A percentile compares a stretch with the other conserved stretches of the same genome.
These are phyloP conservation scores for Phaeosphaeriaceae sp. DNA, from an alignment of 2,329 filamentous ascomycete genomes.

Conservation along the genomic window DNA sequence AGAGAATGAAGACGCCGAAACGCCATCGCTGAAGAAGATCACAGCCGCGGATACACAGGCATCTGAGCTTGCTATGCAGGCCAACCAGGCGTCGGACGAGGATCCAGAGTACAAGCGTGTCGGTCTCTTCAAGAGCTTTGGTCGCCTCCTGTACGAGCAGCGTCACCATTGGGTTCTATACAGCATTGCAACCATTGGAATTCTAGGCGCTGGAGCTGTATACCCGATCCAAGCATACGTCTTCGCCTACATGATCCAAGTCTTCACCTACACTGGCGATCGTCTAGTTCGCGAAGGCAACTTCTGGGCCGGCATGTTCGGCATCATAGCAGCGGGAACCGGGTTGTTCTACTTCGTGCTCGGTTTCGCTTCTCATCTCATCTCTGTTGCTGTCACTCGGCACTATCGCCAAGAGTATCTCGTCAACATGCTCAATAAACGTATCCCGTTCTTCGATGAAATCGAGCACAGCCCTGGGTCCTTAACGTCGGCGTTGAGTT, in stretches of 20 bases:
- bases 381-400: constrained; percentile 54
- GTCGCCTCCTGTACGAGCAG: constrained; percentile 44
- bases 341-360: constrained; percentile 63
- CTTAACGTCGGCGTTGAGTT: constrained; percentile 63
- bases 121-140: constrained; percentile 42
- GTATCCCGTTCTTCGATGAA: constrained; percentile 66
- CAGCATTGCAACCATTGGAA: constrained; percentile 32
- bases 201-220: constrained; percentile 43
- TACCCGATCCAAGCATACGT: constrained; percentile 50
- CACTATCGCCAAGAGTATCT: constrained; percentile 68
- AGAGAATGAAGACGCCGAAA: constrained; percentile 27
- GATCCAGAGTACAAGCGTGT: constrained; percentile 39
- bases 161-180: constrained; percentile 44
- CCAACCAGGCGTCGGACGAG: constrained; percentile 9
- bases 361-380: constrained; percentile 42
- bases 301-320: constrained; percentile 73
- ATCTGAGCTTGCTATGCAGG: constrained; percentile 9
- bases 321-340: constrained; percentile 62
- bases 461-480: constrained; percentile 67
- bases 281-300: constrained; percentile 49
- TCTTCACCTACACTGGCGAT: constrained; percentile 43
- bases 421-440: constrained; percentile 65
- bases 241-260: constrained; percentile 46
- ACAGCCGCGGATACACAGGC: constrained; percentile 23
- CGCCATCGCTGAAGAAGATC: constrained; percentile 16